phyloP scores from a whole-genome alignment of 225 moss, liverwort and hornwort genomes.

The Pseudisothecium myosuroides region DNA sequence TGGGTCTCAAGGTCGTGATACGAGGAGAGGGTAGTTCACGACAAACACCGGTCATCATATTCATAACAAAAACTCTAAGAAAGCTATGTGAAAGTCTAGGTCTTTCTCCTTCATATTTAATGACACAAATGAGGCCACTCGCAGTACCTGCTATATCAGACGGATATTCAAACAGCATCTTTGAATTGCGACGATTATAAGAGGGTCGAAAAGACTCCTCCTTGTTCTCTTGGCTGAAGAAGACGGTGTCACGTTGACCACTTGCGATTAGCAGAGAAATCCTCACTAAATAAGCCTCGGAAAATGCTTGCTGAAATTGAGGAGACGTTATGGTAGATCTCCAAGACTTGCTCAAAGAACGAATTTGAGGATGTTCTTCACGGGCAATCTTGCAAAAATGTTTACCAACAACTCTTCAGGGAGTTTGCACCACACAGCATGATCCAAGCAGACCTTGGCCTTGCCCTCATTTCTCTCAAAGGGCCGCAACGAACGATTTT shows the following conservation, averaged over 20 bases:
- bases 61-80: not conserved
- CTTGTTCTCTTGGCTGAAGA: not conserved
- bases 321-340: not conserved
- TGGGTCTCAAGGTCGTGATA: not conserved
- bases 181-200: not conserved
- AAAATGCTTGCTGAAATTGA: not conserved
- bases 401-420: not conserved
- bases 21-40: not conserved
- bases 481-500: not conserved
- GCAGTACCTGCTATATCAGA: too few relatives aligned
- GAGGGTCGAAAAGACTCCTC: not conserved
- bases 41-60: not conserved
- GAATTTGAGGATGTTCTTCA: not conserved
- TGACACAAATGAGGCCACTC: not conserved
- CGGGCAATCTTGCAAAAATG: not conserved
- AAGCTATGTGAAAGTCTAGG: accelerated
- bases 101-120: not conserved
- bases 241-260: not conserved
- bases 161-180: not conserved
- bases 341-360: not conserved
- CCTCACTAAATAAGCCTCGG: not conserved
- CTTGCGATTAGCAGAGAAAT: not conserved
- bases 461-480: not conserved
- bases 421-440: not conserved
- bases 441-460: not conserved